Evolutionary conservation across 257 asterid genomes (phyloP).

Genomic region (Jacaranda mimosifolia): DNA sequence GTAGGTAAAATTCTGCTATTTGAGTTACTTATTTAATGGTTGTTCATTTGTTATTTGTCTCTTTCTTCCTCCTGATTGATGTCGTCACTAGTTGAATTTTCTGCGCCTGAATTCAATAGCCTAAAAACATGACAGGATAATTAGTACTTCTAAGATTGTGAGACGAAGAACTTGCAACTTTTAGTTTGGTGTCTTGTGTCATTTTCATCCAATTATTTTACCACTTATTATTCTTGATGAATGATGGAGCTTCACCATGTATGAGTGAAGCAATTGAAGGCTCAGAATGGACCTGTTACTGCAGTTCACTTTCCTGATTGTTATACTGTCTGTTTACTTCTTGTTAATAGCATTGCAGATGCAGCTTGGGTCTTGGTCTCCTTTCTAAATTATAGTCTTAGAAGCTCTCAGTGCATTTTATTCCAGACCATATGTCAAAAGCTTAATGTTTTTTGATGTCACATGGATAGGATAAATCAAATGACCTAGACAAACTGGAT

Average conservation of each 20-base stretch:
- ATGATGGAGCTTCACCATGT: no score
- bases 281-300: no score
- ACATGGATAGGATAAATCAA: neutral
- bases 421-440: neutral
- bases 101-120: conserved; percentile 8
- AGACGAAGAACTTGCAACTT: neutral
- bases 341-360: no score
- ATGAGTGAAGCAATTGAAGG: no score
- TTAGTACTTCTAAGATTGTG: neutral
- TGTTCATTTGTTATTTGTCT: neutral
- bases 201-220: neutral
- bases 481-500: no score
- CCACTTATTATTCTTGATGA: neutral
- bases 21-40: conserved; percentile 30
- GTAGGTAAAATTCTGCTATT: conserved; percentile 46
- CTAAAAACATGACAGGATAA: neutral
- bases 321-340: no score
- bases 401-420: neutral
- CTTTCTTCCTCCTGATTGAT: conserved; percentile 10
- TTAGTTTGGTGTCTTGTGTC: neutral
- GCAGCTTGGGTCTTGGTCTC: no score
- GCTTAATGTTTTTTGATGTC: neutral
- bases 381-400: no score
- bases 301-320: no score
- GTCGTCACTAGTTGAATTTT: neutral